Base-by-base conservation (phyloP, 2,329 filamentous ascomycete species). In the Coleophoma eucalyptorum region DNA sequence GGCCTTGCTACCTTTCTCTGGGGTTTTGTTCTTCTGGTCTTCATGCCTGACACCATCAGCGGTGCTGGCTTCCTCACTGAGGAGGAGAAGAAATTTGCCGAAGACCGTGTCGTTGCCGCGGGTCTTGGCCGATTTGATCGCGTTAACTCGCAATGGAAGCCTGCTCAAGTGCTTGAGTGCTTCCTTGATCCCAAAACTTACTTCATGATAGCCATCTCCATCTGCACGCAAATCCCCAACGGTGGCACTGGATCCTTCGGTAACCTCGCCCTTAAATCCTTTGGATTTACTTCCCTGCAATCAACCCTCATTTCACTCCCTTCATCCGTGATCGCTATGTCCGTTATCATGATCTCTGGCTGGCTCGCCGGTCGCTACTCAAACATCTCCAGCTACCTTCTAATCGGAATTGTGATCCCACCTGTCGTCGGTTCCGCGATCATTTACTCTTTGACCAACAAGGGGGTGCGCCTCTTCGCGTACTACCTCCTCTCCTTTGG, bases 181-280 rank as follows among this genome's bases (percentile, higher is more conserved):
- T n/a, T 49, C 42, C 12, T 44, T n/a, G 81, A 83, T 55, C 79
- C 78, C 3, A 83, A 84, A 62, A 80, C 79, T 0, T 85, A 55
- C 31, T 26, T 26, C 10, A 7, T 26, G 6, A 6, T 26, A 8
- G 26, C 26, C 26, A 26, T 26, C 26, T 26, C 26, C 26, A 26
- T 26, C 26, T 26, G 26, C 26, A 26, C 26, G 26, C 26, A 26
- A 5, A 26, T 40, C 15, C 13, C n/a, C 19, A 40, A 19, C 4
- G 37, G 37, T n/a, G 37, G 37, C 12, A 16, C 12, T n/a, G 37
- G 37, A 1, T 16, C 37, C 3, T 40, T 40, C 19, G 37, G 37
- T 4, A 40, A 8, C 19, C 13, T 40, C 3, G 19, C 37, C n/a
- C n/a, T 40, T 15, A 40, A 40, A 40, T 16, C 7, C 37, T 40